These are phyloP conservation scores for Macrophomina phaseolina DNA, from an alignment of 2,329 filamentous ascomycete species.

Conservation along the genomic window DNA sequence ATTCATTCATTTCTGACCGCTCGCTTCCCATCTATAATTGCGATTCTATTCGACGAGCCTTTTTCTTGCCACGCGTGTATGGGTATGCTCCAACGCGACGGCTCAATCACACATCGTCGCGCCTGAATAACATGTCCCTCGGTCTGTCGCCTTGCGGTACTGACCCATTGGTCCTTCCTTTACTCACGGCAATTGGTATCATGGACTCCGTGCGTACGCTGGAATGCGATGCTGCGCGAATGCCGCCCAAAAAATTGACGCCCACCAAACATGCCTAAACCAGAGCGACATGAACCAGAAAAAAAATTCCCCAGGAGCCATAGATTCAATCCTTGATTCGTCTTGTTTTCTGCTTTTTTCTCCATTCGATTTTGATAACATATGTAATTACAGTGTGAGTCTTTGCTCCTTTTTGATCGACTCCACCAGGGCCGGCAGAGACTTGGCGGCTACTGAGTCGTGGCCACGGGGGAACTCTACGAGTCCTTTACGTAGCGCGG, in stretches of 20 bases:
- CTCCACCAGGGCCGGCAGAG: background rate
- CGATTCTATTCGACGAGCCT: background rate
- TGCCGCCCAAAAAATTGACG: background rate
- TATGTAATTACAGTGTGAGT: conserved; percentile 5
- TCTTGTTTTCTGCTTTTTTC: background rate
- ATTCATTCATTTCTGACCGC: background rate
- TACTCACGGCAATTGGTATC: background rate
- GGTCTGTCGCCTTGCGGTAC: background rate
- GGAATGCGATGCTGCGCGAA: conserved; percentile 9
- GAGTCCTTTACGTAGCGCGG: conserved; percentile 57
- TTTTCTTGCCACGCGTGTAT: too few species aligned
- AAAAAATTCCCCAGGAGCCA: background rate
- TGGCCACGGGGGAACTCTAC: conserved; percentile 26
- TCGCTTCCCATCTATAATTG: background rate
- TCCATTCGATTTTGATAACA: background rate
- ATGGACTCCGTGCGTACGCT: conserved; percentile 6
- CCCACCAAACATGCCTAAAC: background rate
- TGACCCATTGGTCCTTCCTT: background rate
- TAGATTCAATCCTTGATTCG: background rate
- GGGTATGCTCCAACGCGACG: background rate
- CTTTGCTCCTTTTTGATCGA: conserved; percentile 11
- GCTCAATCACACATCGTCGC: background rate
- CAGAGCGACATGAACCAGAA: background rate
- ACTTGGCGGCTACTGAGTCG: conserved; percentile 20
- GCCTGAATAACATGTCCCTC: background rate